Base-by-base conservation (phyloP, 192 early-diverging fungal genomes). In the Umbelopsis isabellina region DNA sequence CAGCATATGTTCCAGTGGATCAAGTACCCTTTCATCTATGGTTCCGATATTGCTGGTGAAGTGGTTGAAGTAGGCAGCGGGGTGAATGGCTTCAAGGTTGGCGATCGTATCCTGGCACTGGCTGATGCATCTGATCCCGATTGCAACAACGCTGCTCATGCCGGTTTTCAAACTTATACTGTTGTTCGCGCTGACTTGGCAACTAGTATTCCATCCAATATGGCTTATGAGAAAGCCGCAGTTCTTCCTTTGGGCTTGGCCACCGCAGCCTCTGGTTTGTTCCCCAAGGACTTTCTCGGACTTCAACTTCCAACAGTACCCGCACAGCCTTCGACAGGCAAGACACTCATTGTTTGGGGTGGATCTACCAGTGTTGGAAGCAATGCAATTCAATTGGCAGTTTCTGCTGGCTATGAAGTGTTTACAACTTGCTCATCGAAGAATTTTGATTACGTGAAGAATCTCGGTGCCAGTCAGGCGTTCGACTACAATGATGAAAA, bases 311-410 rank as follows among this genome's bases (percentile, higher is more conserved):
- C 47, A 18, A 67, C 15, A 45, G 72, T 15, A 33, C 33, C 35
- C 7, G 35, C 64, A 15, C 33, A 65, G 33, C 64, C 64, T 9
- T 52, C 51, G 11, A 65, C 49, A 7, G 77, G 72, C 10, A 53
- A 79, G 27, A 55, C 73, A 6, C 18, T 85, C 50, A 79, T 85
- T 74, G 78, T 90, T 9, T 84, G 77, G 58, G 88, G 74, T 7
- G 88, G 88, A 0, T 72, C 85, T 58, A 85, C 84, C 51, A 85
- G 87, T 30, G 80, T 87, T 20, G 88, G 86, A 5, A 74, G 75
- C 73, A 80, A 87, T 69, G 88, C 75, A 6, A 67, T 88, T 11
- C 74, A 75, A 69, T 61, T 75, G 21, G 74, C 68, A 15, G 49
- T 20, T 18, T 12, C 49, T 61, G 37, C 68, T 4, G 74, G 74